Evolutionary conservation across 208 protist species (phyloP).

Genomic region (Acanthamoeba sp.): DNA sequence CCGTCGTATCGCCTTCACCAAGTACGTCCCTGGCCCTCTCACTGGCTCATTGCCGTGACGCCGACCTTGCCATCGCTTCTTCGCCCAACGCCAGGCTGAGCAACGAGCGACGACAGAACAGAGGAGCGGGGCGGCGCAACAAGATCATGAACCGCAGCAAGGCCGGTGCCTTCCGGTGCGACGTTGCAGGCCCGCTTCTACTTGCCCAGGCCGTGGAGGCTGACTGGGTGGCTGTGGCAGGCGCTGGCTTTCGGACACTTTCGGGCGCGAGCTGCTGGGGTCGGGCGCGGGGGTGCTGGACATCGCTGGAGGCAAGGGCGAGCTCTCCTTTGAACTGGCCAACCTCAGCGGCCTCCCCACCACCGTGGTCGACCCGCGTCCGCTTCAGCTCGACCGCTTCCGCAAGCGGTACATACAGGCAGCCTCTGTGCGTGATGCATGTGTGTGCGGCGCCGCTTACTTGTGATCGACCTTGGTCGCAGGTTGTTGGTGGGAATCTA

Average conservation of each 20-base stretch:
- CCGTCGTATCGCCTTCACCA: background rate
- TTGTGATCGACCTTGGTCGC: background rate
- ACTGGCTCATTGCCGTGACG: no score
- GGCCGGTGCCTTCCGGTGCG: slow-evolving; percentile 24
- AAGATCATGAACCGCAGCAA: slow-evolving; percentile 58
- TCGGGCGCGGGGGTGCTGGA: slow-evolving; percentile 20
- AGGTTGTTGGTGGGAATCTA: slow-evolving; percentile 20
- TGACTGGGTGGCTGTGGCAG: background rate
- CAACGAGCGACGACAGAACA: slow-evolving; percentile 4
- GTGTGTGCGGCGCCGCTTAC: no score
- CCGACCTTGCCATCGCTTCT: no score
- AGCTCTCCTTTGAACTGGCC: slow-evolving; percentile 62
- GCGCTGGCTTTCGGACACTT: slow-evolving; percentile 51
- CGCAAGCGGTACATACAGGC: background rate
- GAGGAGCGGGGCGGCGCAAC: slow-evolving; percentile 6
- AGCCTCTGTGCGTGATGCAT: background rate
- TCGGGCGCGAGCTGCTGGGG: background rate
- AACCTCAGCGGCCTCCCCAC: slow-evolving; percentile 38
- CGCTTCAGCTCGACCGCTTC: slow-evolving; percentile 30
- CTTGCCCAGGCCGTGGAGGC: background rate
- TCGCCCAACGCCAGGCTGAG: no score
- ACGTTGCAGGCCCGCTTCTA: background rate
- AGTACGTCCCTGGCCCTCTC: background rate
- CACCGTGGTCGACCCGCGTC: slow-evolving; percentile 55
- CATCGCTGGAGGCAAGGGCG: slow-evolving; percentile 47